Conservation (phyloP, 1,139 yeast species). For the Trichomonascaceae sp. region DNA sequence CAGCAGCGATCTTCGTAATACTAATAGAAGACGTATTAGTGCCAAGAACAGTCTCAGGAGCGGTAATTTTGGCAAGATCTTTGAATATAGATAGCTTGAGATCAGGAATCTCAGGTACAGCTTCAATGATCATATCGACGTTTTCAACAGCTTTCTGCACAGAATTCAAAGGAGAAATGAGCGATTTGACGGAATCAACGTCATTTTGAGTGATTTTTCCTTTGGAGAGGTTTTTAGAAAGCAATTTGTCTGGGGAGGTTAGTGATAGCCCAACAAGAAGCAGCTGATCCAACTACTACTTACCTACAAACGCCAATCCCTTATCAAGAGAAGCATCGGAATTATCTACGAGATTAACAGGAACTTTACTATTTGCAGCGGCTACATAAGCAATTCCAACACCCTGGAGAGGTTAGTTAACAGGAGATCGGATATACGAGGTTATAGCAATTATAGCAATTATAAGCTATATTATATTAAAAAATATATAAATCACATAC, state of each 20-base stretch:
- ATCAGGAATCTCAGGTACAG: slow-evolving; percentile 39
- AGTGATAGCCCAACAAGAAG: neutral
- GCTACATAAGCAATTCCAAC: slow-evolving; percentile 41
- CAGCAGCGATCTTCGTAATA: slow-evolving; percentile 40
- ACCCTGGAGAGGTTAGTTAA: slow-evolving; percentile 26
- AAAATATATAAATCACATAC: slow-evolving; percentile 6
- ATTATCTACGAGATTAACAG: slow-evolving; percentile 35
- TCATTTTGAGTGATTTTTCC: slow-evolving; percentile 31
- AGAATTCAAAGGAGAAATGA: slow-evolving; percentile 26
- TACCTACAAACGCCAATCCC: slow-evolving; percentile 30
- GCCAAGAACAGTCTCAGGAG: slow-evolving; percentile 34
- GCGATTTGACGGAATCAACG: slow-evolving; percentile 29
- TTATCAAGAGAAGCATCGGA: slow-evolving; percentile 31
- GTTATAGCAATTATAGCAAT: no score
- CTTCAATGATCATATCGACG: slow-evolving; percentile 39
- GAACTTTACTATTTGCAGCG: slow-evolving; percentile 35
- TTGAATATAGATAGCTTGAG: slow-evolving; percentile 35
- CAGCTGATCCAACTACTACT: neutral
- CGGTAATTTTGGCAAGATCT: slow-evolving; percentile 31
- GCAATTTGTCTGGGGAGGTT: slow-evolving; percentile 28
- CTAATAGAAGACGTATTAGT: slow-evolving; percentile 41
- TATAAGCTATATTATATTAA: neutral
- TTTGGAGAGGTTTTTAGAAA: slow-evolving; percentile 35
- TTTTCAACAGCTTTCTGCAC: slow-evolving; percentile 25
- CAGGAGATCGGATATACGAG: no score